phyloP scores from a whole-genome alignment of 371 early-diverging fungal genomes.

The Apophysomyces variabilis region DNA sequence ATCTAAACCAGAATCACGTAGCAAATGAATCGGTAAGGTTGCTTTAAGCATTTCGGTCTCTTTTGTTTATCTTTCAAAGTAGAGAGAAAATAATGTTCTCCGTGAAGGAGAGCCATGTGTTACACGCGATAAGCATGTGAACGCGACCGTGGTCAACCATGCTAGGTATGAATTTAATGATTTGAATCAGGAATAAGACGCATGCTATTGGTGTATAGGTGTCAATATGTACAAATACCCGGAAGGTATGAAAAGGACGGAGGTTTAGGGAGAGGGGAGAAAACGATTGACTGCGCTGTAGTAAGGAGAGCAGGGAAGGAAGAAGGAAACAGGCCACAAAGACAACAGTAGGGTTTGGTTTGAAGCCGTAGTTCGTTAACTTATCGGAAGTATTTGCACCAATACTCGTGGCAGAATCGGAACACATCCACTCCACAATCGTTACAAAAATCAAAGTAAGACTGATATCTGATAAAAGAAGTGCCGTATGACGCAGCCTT shows the following conservation, averaged over 20 bases:
- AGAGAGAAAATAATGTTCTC: neutral
- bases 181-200: no score
- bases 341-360: neutral
- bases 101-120: neutral
- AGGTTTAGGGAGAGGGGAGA: neutral
- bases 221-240: neutral
- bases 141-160: neutral
- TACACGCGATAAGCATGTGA: neutral
- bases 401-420: constrained; percentile 27
- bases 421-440: constrained; percentile 27
- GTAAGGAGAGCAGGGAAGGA: neutral
- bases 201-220: neutral
- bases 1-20: no score
- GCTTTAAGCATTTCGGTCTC: no score
- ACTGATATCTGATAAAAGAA: neutral
- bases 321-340: no score
- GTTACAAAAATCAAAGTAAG: constrained; percentile 22
- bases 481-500: neutral
- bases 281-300: neutral
- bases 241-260: neutral
- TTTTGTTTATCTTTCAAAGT: no score
- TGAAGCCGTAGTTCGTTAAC: neutral
- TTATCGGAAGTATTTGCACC: constrained; percentile 25
- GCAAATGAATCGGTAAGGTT: no score
- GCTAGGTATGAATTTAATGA: no score